Conservation (phyloP, 2,329 filamentous ascomycete species). For the Penicillium oxalicum region DNA sequence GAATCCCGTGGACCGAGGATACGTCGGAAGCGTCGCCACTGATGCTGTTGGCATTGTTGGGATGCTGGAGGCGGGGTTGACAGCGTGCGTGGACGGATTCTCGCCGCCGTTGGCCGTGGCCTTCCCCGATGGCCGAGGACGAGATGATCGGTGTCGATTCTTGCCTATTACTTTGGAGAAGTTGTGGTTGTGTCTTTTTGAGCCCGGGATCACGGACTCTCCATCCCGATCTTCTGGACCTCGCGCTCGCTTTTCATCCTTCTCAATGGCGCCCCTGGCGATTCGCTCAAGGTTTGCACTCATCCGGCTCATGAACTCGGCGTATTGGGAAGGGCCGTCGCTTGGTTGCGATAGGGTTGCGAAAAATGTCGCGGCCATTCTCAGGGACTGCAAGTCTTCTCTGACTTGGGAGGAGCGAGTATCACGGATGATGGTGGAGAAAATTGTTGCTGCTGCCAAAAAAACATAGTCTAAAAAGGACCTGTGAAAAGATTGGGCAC, state of each 20-base stretch:
- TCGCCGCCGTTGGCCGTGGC: background rate
- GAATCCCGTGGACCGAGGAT: conserved; percentile 5
- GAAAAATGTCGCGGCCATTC: conserved; percentile 80
- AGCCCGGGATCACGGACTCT: conserved; percentile 5
- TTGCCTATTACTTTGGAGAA: conserved; percentile 4
- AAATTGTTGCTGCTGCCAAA: conserved; percentile 82
- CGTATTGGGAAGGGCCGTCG: conserved; percentile 76
- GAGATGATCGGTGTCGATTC: conserved; percentile 5
- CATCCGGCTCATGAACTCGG: conserved; percentile 83
- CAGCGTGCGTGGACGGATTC: background rate
- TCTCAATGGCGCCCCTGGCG: conserved; percentile 77
- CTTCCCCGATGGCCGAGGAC: conserved; percentile 5
- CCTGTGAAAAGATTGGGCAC: conserved; percentile 39
- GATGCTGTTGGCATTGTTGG: background rate
- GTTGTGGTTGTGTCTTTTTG: conserved; percentile 22
- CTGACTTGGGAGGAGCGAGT: conserved; percentile 73
- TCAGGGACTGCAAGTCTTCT: conserved; percentile 81
- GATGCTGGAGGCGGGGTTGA: conserved; percentile 2
- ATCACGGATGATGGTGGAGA: conserved; percentile 89
- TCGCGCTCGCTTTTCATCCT: conserved; percentile 60
- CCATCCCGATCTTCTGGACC: conserved; percentile 23
- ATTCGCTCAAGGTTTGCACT: conserved; percentile 91
- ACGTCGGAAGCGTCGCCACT: background rate
- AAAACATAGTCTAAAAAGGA: conserved; percentile 91
- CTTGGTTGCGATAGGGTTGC: conserved; percentile 64